phyloP scores from a whole-genome alignment of 768 basidiomycete genomes.

The Agaricus sinodeliciosus region DNA sequence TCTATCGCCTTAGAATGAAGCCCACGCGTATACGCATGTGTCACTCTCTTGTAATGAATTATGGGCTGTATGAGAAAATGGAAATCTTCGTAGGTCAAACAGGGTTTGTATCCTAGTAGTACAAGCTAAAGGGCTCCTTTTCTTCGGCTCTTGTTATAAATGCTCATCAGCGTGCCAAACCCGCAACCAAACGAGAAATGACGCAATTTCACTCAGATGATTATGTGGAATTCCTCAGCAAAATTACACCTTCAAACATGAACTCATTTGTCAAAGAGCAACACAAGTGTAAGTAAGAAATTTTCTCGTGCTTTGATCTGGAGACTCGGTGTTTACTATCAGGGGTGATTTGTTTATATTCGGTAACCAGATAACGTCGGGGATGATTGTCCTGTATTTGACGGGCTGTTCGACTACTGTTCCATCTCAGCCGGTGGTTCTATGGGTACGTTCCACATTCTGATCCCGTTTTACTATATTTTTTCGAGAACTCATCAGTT shows the following conservation, averaged over 20 bases:
- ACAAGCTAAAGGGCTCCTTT: not conserved
- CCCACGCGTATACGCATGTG: slow-evolving; percentile 99
- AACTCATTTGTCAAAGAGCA: slow-evolving; percentile 90
- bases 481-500: slow-evolving; percentile 7
- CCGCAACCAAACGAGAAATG: slow-evolving; percentile 99
- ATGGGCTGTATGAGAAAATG: slow-evolving; percentile 99
- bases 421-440: slow-evolving; percentile 99
- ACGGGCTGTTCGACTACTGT: slow-evolving; percentile 97
- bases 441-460: slow-evolving; percentile 67
- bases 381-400: slow-evolving; percentile 98
- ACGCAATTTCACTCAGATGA: slow-evolving; percentile 99
- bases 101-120: not conserved
- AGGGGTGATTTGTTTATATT: not conserved
- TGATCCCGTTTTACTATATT: not conserved
- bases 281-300: slow-evolving; percentile 69
- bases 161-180: slow-evolving; percentile 81
- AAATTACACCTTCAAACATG: slow-evolving; percentile 94
- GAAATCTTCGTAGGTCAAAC: slow-evolving; percentile 86
- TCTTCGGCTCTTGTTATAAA: not conserved
- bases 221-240: slow-evolving; percentile 94
- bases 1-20: slow-evolving; percentile 67
- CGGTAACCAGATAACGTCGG: slow-evolving; percentile 80
- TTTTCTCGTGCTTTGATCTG: not conserved
- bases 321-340: not conserved
- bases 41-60: slow-evolving; percentile 99